These are phyloP conservation scores for Aspergillus nomiae DNA, from an alignment of 2,329 filamentous ascomycete species.

Conservation along the genomic window DNA sequence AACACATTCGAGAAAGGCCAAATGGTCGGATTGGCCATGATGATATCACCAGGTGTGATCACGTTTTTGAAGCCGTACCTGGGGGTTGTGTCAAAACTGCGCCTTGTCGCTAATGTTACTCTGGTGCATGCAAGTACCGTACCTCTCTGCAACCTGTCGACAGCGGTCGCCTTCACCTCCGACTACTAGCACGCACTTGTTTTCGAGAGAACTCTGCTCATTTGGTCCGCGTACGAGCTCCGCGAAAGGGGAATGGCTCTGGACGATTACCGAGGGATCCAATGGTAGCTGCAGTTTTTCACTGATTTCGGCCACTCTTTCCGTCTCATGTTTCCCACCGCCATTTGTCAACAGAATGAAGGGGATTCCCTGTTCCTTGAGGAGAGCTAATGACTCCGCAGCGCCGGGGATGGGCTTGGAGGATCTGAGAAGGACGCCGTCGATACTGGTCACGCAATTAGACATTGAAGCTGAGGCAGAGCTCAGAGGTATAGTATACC, in stretches of 20 bases:
- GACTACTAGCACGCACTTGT: slow-evolving; percentile 73
- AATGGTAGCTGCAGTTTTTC: slow-evolving; percentile 66
- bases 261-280: slow-evolving; percentile 72
- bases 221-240: slow-evolving; percentile 65
- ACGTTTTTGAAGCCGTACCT: slow-evolving; percentile 78
- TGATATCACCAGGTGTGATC: slow-evolving; percentile 82
- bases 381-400: slow-evolving; percentile 68
- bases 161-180: slow-evolving; percentile 70
- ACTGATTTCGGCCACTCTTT: slow-evolving; percentile 71
- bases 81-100: background rate
- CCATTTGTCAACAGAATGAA: slow-evolving; percentile 97
- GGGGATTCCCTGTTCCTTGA: slow-evolving; percentile 75
- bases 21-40: slow-evolving; percentile 70
- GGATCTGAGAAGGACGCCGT: slow-evolving; percentile 90
- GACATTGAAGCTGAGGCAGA: background rate
- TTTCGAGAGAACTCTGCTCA: slow-evolving; percentile 53
- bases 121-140: slow-evolving; percentile 15
- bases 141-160: slow-evolving; percentile 71
- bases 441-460: slow-evolving; percentile 61
- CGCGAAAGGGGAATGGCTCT: slow-evolving; percentile 88
- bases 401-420: slow-evolving; percentile 78
- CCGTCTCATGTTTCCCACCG: slow-evolving; percentile 78
- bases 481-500: slow-evolving; percentile 15
- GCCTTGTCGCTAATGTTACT: background rate
- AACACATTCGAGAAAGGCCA: slow-evolving; percentile 81